A percentile compares a stretch with the other conserved stretches of the same genome.
Conservation (phyloP, 164 flowering plant species). For the Santalum album region DNA sequence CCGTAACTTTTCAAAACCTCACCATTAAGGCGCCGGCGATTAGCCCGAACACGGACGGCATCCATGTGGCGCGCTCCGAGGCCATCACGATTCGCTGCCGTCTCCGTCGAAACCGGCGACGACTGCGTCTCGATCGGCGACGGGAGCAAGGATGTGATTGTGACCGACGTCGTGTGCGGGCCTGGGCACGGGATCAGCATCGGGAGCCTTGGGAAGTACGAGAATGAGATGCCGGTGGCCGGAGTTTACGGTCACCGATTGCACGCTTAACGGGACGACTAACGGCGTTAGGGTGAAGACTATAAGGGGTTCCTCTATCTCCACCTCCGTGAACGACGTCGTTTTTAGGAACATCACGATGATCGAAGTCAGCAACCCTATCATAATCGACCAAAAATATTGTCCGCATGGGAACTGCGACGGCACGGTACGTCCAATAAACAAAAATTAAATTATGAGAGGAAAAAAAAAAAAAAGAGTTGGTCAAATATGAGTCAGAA, state of each 20-base stretch:
- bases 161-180: background rate
- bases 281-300: slow-evolving; percentile 3
- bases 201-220: background rate
- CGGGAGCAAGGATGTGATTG: background rate
- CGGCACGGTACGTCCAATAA: too few species aligned
- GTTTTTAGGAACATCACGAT: background rate
- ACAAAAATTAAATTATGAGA: too few species aligned
- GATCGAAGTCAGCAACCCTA: background rate
- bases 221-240: background rate
- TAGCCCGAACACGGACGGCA: slow-evolving; percentile 11
- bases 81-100: background rate
- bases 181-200: slow-evolving; percentile 4
- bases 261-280: background rate
- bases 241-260: background rate
- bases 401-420: background rate
- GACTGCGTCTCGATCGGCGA: slow-evolving; percentile 5
- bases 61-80: background rate
- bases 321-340: background rate
- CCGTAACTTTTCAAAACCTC: slow-evolving; percentile 8
- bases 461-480: too few species aligned
- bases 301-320: background rate
- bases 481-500: too few species aligned
- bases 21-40: slow-evolving; percentile 13
- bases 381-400: background rate
- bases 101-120: background rate